phyloP scores from a whole-genome alignment of 257 asterid genomes.

The Leonotis leonurus region DNA sequence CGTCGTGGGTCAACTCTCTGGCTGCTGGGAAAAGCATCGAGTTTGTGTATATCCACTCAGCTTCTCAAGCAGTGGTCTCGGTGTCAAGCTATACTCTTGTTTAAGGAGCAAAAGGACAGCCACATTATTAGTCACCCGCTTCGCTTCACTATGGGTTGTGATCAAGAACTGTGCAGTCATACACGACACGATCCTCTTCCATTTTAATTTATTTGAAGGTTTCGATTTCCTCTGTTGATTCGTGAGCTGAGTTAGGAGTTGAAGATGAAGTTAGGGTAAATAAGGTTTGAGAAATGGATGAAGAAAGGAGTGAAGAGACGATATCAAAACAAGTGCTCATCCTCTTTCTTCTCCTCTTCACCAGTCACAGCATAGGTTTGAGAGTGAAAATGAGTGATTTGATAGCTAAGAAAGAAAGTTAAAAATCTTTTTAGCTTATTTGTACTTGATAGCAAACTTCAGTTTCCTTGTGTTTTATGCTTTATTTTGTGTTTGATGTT shows the following conservation, averaged over 20 bases:
- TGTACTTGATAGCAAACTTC: constrained; percentile 33
- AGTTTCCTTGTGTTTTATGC: constrained; percentile 11
- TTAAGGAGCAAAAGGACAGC: constrained; percentile 15
- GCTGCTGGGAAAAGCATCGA: constrained; percentile 81
- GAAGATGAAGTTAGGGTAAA: constrained; percentile 29
- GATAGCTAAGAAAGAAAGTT: constrained; percentile 31
- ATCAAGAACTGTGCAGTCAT: constrained; percentile 67
- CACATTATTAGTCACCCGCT: constrained; percentile 11
- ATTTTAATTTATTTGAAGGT: constrained; percentile 10
- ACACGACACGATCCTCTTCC: constrained; percentile 23
- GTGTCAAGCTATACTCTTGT: constrained; percentile 70
- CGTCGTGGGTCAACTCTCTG: constrained; percentile 70
- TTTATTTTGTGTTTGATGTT: constrained; percentile 41
- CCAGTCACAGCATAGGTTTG: constrained; percentile 30
- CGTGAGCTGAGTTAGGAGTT: constrained; percentile 35
- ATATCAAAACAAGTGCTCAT: constrained; percentile 61
- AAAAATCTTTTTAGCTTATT: constrained; percentile 17
- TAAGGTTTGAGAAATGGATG: constrained; percentile 46
- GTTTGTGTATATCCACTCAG: constrained; percentile 86
- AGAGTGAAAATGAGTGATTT: constrained; percentile 29
- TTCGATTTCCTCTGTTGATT: constrained; percentile 44
- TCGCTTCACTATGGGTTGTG: constrained; percentile 28
- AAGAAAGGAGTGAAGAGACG: constrained; percentile 88
- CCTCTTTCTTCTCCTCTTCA: constrained; percentile 85
- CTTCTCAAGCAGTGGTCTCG: constrained; percentile 67